phyloP scores from a whole-genome alignment of 805 yeast species.

The Hanseniaspora vineae region DNA sequence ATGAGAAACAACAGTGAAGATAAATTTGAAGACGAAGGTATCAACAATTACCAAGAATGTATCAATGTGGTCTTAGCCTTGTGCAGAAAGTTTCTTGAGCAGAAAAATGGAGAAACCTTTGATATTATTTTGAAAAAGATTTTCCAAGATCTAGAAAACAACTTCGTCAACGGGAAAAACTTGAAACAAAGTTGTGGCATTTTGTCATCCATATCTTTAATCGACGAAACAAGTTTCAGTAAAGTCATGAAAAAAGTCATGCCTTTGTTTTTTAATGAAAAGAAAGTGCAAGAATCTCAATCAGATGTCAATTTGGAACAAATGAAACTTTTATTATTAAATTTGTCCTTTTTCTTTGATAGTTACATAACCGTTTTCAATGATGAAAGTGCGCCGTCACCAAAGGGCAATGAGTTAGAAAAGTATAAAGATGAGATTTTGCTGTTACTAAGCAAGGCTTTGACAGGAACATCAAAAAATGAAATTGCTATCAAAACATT shows the following conservation, averaged over 20 bases:
- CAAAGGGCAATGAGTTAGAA: constrained; percentile 26
- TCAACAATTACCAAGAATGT: constrained; percentile 30
- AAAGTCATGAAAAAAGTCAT: constrained; percentile 34
- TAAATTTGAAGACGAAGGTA: constrained; percentile 24
- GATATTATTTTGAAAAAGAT: constrained; percentile 27
- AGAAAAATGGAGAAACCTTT: constrained; percentile 20
- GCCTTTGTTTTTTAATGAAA: constrained; percentile 27
- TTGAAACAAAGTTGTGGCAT: constrained; percentile 52
- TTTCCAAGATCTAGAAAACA: constrained; percentile 39
- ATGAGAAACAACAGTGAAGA: constrained; percentile 59
- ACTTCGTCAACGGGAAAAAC: constrained; percentile 38
- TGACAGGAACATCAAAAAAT: constrained; percentile 50
- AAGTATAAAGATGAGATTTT: constrained; percentile 54
- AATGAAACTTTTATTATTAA: constrained; percentile 47
- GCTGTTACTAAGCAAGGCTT: constrained; percentile 51
- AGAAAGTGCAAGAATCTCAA: constrained; percentile 2
- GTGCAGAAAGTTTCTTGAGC: constrained; percentile 22
- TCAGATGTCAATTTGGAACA: constrained; percentile 35
- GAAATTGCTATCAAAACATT: constrained; percentile 61
- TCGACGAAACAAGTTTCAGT: constrained; percentile 35
- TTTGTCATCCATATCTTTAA: constrained; percentile 41
- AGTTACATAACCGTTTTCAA: constrained; percentile 34
- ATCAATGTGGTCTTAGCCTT: constrained; percentile 34
- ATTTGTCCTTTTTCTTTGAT: constrained; percentile 41
- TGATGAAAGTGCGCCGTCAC: not conserved